A percentile compares a stretch with the other conserved stretches of the same genome.
These are phyloP conservation scores for Tolypocladium ovalisporum DNA, from an alignment of 2,329 filamentous ascomycete genomes.

Conservation along the genomic window DNA sequence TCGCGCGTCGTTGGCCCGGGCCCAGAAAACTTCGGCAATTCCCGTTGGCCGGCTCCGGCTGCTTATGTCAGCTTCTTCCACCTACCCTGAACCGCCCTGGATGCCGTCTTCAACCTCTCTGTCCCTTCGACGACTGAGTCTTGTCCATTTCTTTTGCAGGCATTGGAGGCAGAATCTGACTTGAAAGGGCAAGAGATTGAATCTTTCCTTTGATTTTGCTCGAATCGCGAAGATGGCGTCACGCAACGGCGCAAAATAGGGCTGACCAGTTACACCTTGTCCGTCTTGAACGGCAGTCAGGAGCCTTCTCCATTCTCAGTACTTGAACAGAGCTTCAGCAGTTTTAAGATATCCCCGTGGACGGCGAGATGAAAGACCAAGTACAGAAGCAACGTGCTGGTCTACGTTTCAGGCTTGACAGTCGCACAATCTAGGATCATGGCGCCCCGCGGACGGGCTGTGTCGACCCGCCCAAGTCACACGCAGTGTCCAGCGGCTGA, in stretches of 20 bases:
- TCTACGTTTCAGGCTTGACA: not conserved
- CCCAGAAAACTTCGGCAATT: conserved; percentile 6
- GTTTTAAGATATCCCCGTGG: not conserved
- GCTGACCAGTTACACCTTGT: no score
- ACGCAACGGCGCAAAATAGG: not conserved
- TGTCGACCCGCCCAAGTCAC: not conserved
- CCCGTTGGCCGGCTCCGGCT: not conserved
- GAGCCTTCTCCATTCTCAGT: no score
- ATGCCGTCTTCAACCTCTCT: not conserved
- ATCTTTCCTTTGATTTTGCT: no score
- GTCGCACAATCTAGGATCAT: not conserved
- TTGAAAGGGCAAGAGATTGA: no score
- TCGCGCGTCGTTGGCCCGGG: conserved; percentile 8
- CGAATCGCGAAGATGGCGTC: not conserved
- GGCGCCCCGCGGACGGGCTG: not conserved
- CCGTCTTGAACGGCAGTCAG: no score
- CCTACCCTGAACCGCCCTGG: not conserved
- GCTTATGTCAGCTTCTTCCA: not conserved
- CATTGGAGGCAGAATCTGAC: no score
- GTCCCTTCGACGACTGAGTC: no score
- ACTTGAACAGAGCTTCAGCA: no score
- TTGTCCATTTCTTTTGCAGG: no score
- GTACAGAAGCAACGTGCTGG: not conserved
- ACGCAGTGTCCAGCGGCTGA: no score
- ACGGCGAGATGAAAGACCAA: not conserved